These are phyloP conservation scores for Thalassiosira exigua DNA, from an alignment of 352 stramenopile genomes.

Conservation along the genomic window DNA sequence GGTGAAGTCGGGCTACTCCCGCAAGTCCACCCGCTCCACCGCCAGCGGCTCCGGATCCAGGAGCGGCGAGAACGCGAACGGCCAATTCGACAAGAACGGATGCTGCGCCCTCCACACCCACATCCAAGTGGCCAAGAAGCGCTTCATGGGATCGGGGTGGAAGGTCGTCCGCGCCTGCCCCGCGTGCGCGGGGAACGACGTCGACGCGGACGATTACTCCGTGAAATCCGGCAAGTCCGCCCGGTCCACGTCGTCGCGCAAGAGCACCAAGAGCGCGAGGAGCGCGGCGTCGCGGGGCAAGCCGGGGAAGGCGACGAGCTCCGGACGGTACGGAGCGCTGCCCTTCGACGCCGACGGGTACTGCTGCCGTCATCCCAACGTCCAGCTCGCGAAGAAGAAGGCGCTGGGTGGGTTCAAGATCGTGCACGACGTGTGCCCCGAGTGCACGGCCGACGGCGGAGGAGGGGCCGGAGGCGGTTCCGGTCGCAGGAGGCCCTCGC, in stretches of 20 bases:
- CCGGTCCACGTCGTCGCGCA: conserved; percentile 19
- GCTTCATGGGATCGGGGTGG: conserved; percentile 45
- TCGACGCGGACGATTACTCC: conserved; percentile 26
- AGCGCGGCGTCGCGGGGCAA: not conserved
- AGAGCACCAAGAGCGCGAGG: conserved; percentile 4
- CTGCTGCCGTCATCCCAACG: conserved; percentile 50
- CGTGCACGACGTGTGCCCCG: conserved; percentile 49
- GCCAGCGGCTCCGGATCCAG: not conserved
- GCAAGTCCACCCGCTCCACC: conserved; percentile 2
- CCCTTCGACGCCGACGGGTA: conserved; percentile 61
- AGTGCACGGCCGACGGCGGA: conserved; percentile 31
- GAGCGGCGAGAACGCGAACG: conserved; percentile 34
- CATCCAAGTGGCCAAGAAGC: conserved; percentile 61
- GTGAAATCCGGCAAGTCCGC: conserved; percentile 20
- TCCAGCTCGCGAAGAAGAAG: conserved; percentile 61
- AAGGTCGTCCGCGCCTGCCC: conserved; percentile 41
- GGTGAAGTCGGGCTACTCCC: not conserved
- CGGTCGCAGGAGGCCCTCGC: not conserved
- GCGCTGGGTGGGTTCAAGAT: conserved; percentile 58
- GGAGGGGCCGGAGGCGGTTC: not conserved
- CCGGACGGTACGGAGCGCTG: conserved; percentile 42
- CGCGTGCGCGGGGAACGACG: conserved; percentile 19
- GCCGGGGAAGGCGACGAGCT: conserved; percentile 21
- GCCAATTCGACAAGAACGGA: conserved; percentile 58
- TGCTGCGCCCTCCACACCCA: conserved; percentile 53